A percentile compares a stretch with the other conserved stretches of the same genome.
Conservation (phyloP, 2,329 filamentous ascomycete species). For the Fusarium chlamydosporum region DNA sequence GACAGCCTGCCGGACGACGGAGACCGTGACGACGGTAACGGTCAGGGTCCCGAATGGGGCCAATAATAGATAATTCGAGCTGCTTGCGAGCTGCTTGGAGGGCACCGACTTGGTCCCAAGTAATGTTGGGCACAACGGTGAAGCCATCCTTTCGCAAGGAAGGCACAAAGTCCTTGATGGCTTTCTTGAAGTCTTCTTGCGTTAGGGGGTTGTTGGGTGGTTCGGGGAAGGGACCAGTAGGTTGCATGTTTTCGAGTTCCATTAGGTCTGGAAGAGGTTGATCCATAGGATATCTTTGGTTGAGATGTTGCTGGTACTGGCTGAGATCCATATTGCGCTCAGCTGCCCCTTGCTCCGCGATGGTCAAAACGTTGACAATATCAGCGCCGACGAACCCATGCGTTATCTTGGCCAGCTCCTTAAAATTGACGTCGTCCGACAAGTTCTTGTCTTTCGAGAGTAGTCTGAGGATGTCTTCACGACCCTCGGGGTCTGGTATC, state of each 20-base stretch:
- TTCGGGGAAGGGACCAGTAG: conserved; percentile 5
- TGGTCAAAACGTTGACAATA: conserved; percentile 73
- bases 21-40: conserved; percentile 84
- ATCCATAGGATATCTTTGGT: conserved; percentile 4
- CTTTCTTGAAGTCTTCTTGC: conserved; percentile 75
- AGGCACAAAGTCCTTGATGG: conserved; percentile 73
- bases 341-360: conserved; percentile 59
- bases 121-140: conserved; percentile 91
- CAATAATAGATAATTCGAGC: conserved; percentile 87
- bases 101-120: conserved; percentile 93
- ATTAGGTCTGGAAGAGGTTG: conserved; percentile 28
- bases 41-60: conserved; percentile 86
- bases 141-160: conserved; percentile 91
- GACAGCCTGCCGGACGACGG: conserved; percentile 83
- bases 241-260: conserved; percentile 31
- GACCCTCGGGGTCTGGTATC: conserved; percentile 83
- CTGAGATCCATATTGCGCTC: conserved; percentile 47
- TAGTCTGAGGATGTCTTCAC: conserved; percentile 82
- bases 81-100: conserved; percentile 83
- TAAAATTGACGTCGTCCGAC: conserved; percentile 79
- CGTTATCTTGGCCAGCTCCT: conserved; percentile 81
- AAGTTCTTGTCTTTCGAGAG: conserved; percentile 77
- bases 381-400: conserved; percentile 96
- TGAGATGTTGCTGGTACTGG: conserved; percentile 3
- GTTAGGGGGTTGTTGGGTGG: conserved; percentile 31